Evolutionary conservation across 208 protist species (phyloP).

Genomic region (Leishmania arabica): DNA sequence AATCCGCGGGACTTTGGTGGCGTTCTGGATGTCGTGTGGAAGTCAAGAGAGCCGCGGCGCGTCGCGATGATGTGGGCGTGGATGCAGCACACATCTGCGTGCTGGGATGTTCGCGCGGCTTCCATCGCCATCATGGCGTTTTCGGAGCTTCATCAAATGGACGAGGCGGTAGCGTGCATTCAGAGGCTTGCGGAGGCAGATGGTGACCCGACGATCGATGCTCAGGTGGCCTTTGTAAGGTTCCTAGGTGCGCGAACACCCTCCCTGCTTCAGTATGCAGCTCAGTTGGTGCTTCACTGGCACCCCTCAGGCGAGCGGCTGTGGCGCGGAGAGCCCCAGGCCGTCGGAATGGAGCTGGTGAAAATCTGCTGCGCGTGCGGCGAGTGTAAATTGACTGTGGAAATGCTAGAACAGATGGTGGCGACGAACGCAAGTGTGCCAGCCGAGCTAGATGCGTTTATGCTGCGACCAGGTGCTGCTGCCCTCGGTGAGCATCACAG

Average conservation of each 20-base stretch:
- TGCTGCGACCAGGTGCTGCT: slow-evolving; percentile 17
- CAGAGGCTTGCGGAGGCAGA: slow-evolving; percentile 62
- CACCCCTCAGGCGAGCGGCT: slow-evolving; percentile 30
- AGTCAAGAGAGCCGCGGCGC: slow-evolving; percentile 27
- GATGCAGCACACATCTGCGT: slow-evolving; percentile 82
- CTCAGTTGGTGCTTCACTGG: slow-evolving; percentile 80
- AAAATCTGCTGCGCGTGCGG: slow-evolving; percentile 14
- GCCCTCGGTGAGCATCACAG: not conserved
- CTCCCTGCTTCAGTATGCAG: slow-evolving; percentile 61
- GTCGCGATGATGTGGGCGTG: slow-evolving; percentile 67
- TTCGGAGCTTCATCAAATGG: slow-evolving; percentile 35
- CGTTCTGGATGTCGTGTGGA: slow-evolving; percentile 53
- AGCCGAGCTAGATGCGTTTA: slow-evolving; percentile 30
- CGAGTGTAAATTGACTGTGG: not conserved
- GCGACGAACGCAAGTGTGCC: slow-evolving; percentile 22
- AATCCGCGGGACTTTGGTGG: slow-evolving; percentile 54
- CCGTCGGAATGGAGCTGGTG: slow-evolving; percentile 56
- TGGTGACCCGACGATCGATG: slow-evolving; percentile 44
- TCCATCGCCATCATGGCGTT: slow-evolving; percentile 63
- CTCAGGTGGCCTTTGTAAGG: slow-evolving; percentile 59
- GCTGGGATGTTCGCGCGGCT: slow-evolving; percentile 61
- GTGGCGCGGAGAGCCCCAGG: slow-evolving; percentile 33
- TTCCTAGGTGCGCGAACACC: slow-evolving; percentile 43
- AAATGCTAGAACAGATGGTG: slow-evolving; percentile 34
- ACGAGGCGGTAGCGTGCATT: slow-evolving; percentile 64